Base-by-base conservation (phyloP, 1,139 yeast species). In the Blastobotrys illinoisensis region DNA sequence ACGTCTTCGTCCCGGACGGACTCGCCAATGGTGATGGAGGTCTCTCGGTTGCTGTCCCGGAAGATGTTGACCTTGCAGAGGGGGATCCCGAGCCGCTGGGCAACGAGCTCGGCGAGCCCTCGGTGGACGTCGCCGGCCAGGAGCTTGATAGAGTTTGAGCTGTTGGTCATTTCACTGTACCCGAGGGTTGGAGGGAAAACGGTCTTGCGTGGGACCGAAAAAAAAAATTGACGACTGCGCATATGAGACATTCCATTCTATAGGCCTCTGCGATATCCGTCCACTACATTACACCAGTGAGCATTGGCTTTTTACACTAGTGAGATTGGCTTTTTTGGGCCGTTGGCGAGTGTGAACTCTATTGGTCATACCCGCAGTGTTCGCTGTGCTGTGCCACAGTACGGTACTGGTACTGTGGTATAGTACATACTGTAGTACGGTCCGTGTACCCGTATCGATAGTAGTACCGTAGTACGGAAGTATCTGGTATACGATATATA, bases 1-100 rank as follows among this genome's bases (percentile, higher is more conserved):
- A 93, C 78, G 69, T 93, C 99, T 71, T 93, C 98, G 70, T 93
- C 99, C 74, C 99, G 83, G 46, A 93, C 96, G 26, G 96, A 87
- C 72, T 93, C 98, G 26, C 95, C 95, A 62, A 93, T 88, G 50
- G 96, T 84, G 55, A 93, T 91, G 13, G 95, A 86, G 13, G 95
- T 93, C 71, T 93, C 99, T 52, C 88, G 87, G 58, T 74, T 75
- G 62, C 77, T 72, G 75, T 68, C 81, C 79, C 77, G 68, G 50
- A 74, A 71, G 48, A 77, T 73, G 54, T 75, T 72, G n/a, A 75
- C 73, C 52, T 73, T 73, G 55, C 76, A 71, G 24, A 75, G 68
- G 9, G 68, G 69, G 36, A 73, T 64, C 13, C 79, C 79, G 36
- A 74, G 70, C 23, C 79, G 75, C 59, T 75, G 79, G 45, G 96